These are phyloP conservation scores for Zygoascus flipseniorum DNA, from an alignment of 805 yeast species.

Conservation along the genomic window DNA sequence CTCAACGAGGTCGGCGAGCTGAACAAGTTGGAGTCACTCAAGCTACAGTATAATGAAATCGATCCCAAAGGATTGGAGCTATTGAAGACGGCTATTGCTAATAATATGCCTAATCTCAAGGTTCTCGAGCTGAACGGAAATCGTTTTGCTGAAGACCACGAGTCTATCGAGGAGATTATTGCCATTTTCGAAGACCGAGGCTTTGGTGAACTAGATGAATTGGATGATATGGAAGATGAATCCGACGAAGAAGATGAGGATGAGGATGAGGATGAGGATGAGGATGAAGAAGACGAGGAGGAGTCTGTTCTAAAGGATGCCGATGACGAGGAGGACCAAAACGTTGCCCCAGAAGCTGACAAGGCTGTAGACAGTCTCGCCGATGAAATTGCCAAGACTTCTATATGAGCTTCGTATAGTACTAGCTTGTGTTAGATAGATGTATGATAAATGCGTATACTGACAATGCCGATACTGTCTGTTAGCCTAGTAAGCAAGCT, in stretches of 20 bases:
- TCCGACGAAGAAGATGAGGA: conserved; percentile 64
- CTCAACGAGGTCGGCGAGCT: conserved; percentile 23
- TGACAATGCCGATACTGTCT: no score
- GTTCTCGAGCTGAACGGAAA: conserved; percentile 86
- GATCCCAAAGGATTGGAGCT: conserved; percentile 53
- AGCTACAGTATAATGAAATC: conserved; percentile 84
- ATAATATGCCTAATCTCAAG: conserved; percentile 52
- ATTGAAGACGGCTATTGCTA: conserved; percentile 46
- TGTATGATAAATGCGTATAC: background rate
- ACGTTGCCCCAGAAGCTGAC: conserved; percentile 37
- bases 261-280: conserved; percentile 48
- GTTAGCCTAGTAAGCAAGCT: background rate
- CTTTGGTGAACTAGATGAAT: conserved; percentile 77
- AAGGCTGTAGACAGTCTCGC: conserved; percentile 49
- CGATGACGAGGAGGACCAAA: conserved; percentile 32
- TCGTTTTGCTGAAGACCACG: conserved; percentile 82
- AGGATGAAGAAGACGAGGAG: conserved; percentile 52
- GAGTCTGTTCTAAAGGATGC: conserved; percentile 42
- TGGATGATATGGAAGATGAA: conserved; percentile 88
- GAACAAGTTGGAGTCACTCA: conserved; percentile 48
- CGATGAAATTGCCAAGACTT: conserved; percentile 48
- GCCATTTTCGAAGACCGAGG: conserved; percentile 64
- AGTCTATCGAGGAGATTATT: conserved; percentile 50
- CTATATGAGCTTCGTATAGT: conserved; percentile 24
- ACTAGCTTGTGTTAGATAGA: background rate